Evolutionary conservation across 768 basidiomycete species (phyloP), one percentile per base, ranked within the genome.

Genomic region (Phaeotremella skinneri): DNA sequence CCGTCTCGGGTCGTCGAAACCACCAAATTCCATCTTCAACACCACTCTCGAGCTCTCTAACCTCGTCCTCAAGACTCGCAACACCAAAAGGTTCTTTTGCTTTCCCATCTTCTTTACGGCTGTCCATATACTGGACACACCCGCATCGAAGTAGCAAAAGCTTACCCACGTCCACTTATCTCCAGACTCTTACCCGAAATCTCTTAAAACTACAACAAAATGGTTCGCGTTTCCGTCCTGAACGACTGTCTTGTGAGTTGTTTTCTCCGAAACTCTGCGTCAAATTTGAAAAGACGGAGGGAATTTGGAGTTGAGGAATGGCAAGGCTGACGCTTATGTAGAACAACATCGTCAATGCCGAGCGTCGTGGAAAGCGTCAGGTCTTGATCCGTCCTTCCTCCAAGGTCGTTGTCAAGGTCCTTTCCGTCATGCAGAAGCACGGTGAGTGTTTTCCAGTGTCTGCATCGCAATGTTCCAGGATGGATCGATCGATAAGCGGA

Each of bases 271-370:
- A 4, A 26, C 13, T 21, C 23, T 26, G 21, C 48, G 7, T 39
- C 45, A 27, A 45, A 4, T 51, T 56, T 13, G 20, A 25, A 16
- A 30, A 27, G 27, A 31, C n/a, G 54, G 25, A 7, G 20, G 32
- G 59, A 26, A 54, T 41, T 9, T 21, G 34, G 13, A 37, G 25
- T 6, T 23, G 34, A 25, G 34, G 34, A 48, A n/a, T n/a, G 17
- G 17, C n/a, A 16, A 34, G 42, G 39, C 16, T 14, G 48, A 32
- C 47, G 14, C 14, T 57, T 21, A 47, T 52, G n/a, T n/a, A 74
- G 69, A 97, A 94, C 86, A 94, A 90, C 85, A 96, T 97, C 69
- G 91, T 96, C 86, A 99, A 99, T 70, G 96, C 96, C 76, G 96
- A 98, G 83, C 91, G 91, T 78, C 90, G 92, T 76, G 96, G 96